Evolutionary conservation across 2,329 filamentous ascomycete species (phyloP), one percentile per base, ranked within the genome.

Genomic region (Monosporascus sp.): DNA sequence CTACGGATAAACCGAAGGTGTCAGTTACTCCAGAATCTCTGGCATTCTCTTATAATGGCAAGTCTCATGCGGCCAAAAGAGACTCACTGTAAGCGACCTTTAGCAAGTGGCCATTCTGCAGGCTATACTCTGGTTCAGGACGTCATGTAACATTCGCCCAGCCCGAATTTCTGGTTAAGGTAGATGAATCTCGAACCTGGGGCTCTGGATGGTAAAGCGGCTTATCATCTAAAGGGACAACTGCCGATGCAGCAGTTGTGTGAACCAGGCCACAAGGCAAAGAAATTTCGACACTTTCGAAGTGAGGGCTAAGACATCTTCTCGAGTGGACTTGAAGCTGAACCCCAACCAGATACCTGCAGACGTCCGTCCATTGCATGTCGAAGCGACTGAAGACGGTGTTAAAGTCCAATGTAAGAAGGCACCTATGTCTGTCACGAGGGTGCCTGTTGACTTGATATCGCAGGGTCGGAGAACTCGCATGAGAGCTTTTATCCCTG

Each of bases 221-320:
- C 62, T 66, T 48, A 65, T 52, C 3, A 48, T 48, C 8, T 24
- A 4, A 58, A 86, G 87, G 57, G 88, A 91, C 62, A 87, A 89
- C 63, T 92, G 88, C 64, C 85, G 84, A 54, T 92, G 88, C 65
- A 62, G 69, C 1, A 67, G 73, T 55, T 91, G 88, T 65, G 77
- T 88, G 24, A 86, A 91, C 67, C 80, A 81, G 53, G 80, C 85
- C 56, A 92, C 88, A 5, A 82, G 78, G 67, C 88, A 92, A 68
- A 75, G 86, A 26, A 79, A 81, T 49, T 76, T 88, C 52, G 79
- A 90, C 62, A 89, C 84, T 0, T 89, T 89, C 61, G 75, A 78
- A 53, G 83, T 88, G 66, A 60, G 74, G 63, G 8, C 40, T 14
- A 50, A 48, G 49, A 49, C 46, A 44, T 57, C 45, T 37, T 24